Base-by-base conservation (phyloP, 2,329 filamentous ascomycete species). In the Monilinia laxa region DNA sequence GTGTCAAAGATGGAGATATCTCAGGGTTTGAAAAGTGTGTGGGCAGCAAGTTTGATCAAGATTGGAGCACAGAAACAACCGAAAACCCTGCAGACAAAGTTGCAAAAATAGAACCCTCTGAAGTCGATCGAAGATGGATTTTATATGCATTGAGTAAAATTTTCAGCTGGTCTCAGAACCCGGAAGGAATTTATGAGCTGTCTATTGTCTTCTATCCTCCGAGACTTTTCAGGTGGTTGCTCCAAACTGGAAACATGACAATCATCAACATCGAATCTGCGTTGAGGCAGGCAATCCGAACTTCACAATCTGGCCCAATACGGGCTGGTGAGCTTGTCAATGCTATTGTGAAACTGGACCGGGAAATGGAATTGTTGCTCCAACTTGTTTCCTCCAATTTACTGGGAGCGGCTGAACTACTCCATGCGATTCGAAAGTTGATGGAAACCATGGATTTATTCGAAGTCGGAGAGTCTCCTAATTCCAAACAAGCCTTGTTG, bases 361-460 rank as follows among this genome's bases (percentile, higher is more conserved):
- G 87, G 3, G 86, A 87, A 45, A 83, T 92, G 76, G 85, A 87
- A 62, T 79, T 92, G 2, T 81, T 93, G 51, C 82, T 88, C 54
- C 84, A 83, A 65, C 86, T 91, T 67, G 80, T 93, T 9, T 84
- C 85, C 51, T 83, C 84, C 7, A 90, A 89, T 10, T 85, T 86
- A 72, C 81, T 92, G 23, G 85, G 87, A 4, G 81, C 89, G 52
- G 79, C 83, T 4, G 90, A 93, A 74, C 81, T 93, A 7, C 82
- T 92, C 2, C 80, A 88, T 66, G 85, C 87, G 4, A 84, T 93
- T 63, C 84, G 86, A 64, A 78, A 85, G 2, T 80, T 93, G 20
- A 89, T 93, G 80, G 82, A 85, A 57, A 92, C 87, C 71, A 82
- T 93, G 52, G 88, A 89, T 68, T 76, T 87, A n/a, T 64, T 76